Evolutionary conservation across 176 grass and related monocot species (phyloP).

Genomic region (Typha latifolia): DNA sequence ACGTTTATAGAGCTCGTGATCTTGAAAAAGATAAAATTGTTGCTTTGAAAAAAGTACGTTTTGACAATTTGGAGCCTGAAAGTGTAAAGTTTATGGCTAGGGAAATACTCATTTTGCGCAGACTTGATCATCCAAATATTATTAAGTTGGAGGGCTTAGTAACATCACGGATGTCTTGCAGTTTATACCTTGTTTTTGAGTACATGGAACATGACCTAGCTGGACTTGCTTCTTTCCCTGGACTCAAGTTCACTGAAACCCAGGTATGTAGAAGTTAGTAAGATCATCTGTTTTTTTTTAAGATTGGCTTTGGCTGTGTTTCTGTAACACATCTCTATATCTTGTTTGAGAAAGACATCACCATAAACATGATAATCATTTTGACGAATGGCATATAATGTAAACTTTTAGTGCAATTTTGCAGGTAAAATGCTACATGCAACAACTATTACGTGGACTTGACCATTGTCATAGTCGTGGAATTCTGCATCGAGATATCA

Average conservation of each 20-base stretch:
- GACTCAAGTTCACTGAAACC: constrained; percentile 71
- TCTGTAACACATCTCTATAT: neutral
- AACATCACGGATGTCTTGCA: constrained; percentile 98
- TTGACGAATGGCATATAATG: neutral
- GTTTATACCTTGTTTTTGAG: constrained; percentile 99
- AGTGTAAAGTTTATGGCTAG: constrained; percentile 98
- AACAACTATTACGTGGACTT: constrained; percentile 85
- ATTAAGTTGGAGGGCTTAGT: constrained; percentile 96
- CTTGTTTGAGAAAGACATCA: neutral
- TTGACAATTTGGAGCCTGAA: constrained; percentile 98
- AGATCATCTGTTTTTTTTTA: neutral
- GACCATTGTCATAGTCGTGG: constrained; percentile 90
- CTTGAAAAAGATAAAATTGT: constrained; percentile 88
- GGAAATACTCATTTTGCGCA: constrained; percentile 90
- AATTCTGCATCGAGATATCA: constrained; percentile 94
- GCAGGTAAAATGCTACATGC: constrained; percentile 99
- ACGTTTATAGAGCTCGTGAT: constrained; percentile 85
- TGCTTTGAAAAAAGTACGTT: constrained; percentile 95
- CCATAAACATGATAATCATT: neutral
- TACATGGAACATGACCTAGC: constrained; percentile 99
- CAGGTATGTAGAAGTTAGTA: constrained; percentile 44
- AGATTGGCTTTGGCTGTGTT: neutral
- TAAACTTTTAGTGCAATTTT: constrained; percentile 1
- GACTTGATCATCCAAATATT: constrained; percentile 96
- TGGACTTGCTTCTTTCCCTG: constrained; percentile 88